phyloP scores from a whole-genome alignment of 495 filamentous ascomycete genomes.

The Xylaria curta region DNA sequence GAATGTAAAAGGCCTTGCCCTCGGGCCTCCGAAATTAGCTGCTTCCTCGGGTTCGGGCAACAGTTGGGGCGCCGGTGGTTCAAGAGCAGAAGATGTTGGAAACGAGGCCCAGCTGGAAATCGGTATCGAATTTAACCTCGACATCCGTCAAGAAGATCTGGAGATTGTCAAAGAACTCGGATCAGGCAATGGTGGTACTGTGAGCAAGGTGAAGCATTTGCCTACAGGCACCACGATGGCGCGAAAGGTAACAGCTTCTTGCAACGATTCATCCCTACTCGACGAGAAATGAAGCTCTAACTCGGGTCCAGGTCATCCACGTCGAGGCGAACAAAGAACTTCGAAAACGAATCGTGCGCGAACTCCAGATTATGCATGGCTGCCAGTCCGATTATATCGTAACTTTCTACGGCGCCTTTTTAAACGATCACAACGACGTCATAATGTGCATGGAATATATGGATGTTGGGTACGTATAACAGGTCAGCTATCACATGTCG shows the following conservation, averaged over 20 bases:
- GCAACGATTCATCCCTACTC: background rate
- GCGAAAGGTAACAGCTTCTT: constrained; percentile 71
- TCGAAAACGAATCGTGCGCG: constrained; percentile 92
- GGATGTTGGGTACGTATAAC: constrained; percentile 87
- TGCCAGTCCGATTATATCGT: constrained; percentile 97
- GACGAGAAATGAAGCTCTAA: background rate
- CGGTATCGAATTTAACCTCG: constrained; percentile 93
- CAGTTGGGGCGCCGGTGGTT: constrained; percentile 61
- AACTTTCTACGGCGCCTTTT: constrained; percentile 95
- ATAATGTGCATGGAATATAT: constrained; percentile 99
- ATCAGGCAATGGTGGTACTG: constrained; percentile 94
- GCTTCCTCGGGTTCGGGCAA: constrained; percentile 52
- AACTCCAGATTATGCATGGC: constrained; percentile 97
- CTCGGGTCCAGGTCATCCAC: constrained; percentile 78
- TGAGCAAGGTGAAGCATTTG: constrained; percentile 95
- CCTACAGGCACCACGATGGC: constrained; percentile 97
- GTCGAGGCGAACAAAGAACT: constrained; percentile 97
- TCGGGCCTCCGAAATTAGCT: constrained; percentile 62
- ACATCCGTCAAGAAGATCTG: constrained; percentile 89
- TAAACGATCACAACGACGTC: constrained; percentile 94
- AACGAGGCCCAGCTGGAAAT: constrained; percentile 84
- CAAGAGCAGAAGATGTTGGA: constrained; percentile 59
- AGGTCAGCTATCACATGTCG: background rate
- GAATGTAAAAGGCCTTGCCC: constrained; percentile 93
- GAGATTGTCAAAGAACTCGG: constrained; percentile 93